Conservation (phyloP, 1,284 basidiomycete genomes). For the Tetrapyrgos nigripes region DNA sequence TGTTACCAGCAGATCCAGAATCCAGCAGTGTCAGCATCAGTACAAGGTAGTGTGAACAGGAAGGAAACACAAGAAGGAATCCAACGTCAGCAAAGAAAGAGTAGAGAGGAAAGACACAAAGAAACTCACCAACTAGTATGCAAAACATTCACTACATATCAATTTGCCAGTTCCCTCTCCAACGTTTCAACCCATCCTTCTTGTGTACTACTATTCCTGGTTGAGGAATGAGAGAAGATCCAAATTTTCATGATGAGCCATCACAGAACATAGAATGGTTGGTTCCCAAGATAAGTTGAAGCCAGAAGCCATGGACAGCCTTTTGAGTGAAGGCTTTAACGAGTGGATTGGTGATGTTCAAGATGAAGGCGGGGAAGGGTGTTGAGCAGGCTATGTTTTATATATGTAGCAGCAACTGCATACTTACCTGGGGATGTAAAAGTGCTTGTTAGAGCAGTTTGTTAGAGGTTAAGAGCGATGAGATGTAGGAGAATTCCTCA, state of each 20-base stretch:
- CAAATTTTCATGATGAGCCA: constrained; percentile 63
- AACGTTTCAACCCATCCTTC: constrained; percentile 74
- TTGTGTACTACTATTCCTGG: constrained; percentile 69
- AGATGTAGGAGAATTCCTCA: no score
- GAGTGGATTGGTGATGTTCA: constrained; percentile 75
- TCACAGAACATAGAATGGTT: constrained; percentile 76
- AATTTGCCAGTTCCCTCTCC: constrained; percentile 76
- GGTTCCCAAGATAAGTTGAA: constrained; percentile 77
- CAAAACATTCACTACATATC: constrained; percentile 82
- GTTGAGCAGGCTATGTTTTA: no score
- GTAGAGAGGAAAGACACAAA: no score
- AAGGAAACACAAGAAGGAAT: no score
- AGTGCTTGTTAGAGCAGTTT: no score
- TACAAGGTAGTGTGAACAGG: no score
- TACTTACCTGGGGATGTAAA: no score
- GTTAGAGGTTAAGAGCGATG: no score
- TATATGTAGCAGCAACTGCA: no score
- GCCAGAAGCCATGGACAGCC: constrained; percentile 88
- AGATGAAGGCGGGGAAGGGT: constrained; percentile 72
- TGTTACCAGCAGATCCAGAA: no score
- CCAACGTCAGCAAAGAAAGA: constrained; percentile 25
- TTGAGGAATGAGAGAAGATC: constrained; percentile 89
- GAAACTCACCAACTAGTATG: constrained; percentile 93
- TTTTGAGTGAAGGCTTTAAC: constrained; percentile 76
- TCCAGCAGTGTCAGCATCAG: no score